phyloP scores from a whole-genome alignment of 1,284 basidiomycete species.

The Naganishia sp. region DNA sequence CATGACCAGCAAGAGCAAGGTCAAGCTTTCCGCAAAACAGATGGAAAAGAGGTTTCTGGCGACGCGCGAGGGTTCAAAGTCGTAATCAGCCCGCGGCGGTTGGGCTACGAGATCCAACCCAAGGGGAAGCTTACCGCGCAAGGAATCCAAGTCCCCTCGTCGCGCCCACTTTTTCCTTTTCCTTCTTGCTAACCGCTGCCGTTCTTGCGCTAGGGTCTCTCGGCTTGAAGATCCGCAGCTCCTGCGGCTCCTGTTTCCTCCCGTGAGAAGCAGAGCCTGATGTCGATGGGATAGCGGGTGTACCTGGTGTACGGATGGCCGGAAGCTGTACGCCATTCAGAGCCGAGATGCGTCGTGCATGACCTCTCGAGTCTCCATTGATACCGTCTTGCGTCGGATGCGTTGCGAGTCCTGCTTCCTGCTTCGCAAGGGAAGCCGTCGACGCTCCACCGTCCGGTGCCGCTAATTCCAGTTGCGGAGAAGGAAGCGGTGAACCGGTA shows the following conservation, averaged over 20 bases:
- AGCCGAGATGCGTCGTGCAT: constrained; percentile 4
- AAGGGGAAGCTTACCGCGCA: constrained; percentile 38
- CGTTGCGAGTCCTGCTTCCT: constrained; percentile 6
- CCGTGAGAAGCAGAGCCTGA: neutral
- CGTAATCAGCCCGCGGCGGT: too few species aligned
- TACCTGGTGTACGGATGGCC: constrained; percentile 18
- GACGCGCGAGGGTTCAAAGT: neutral
- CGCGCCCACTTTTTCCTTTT: constrained; percentile 36
- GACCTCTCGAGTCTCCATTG: neutral
- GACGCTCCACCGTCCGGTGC: neutral
- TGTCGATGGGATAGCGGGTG: neutral
- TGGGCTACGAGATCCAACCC: neutral
- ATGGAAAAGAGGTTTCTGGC: constrained; percentile 49
- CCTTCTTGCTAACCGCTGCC: constrained; percentile 28
- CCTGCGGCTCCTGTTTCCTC: constrained; percentile 29
- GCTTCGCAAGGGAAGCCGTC: constrained; percentile 6
- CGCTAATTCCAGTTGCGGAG: constrained; percentile 1
- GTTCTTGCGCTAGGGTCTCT: constrained; percentile 18
- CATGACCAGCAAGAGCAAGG: constrained; percentile 50
- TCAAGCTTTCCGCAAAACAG: constrained; percentile 52
- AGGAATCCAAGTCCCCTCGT: constrained; percentile 46
- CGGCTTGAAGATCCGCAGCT: constrained; percentile 42
- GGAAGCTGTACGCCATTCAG: constrained; percentile 1
- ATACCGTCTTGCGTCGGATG: neutral
- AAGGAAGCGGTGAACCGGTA: constrained; percentile 15